A percentile compares a stretch with the other conserved stretches of the same genome.
phyloP scores from a whole-genome alignment of 148 eudicot species.

The Camellia japonica region DNA sequence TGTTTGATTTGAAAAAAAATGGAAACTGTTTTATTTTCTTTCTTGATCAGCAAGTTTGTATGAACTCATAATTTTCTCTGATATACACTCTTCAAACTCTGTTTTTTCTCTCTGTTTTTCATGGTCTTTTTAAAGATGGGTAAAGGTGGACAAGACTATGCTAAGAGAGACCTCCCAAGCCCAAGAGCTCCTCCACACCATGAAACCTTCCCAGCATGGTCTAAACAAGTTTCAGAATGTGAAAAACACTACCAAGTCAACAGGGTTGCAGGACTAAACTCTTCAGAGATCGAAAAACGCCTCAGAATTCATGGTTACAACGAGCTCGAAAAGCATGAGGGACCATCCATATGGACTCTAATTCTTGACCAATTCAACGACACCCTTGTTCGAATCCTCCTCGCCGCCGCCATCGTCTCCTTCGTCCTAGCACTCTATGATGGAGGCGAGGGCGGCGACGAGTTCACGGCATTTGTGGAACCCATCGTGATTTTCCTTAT shows the following conservation, averaged over 20 bases:
- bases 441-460: conserved; percentile 25
- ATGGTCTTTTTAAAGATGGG: conserved; percentile 15
- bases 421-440: conserved; percentile 29
- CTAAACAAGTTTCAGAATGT: conserved; percentile 26
- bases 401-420: conserved; percentile 24
- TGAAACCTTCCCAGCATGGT: conserved; percentile 21
- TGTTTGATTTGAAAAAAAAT: no score
- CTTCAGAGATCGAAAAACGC: conserved; percentile 19
- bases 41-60: not conserved
- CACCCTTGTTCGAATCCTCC: conserved; percentile 27
- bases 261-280: not conserved
- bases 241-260: conserved; percentile 9
- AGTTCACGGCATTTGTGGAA: conserved; percentile 27
- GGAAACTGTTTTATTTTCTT: no score
- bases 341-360: conserved; percentile 21
- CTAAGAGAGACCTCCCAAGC: not conserved
- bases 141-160: conserved; percentile 26
- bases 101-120: not conserved
- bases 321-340: conserved; percentile 33
- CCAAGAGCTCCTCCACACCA: not conserved
- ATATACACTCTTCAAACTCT: not conserved
- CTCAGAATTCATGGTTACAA: conserved; percentile 20
- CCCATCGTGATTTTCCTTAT: conserved; percentile 28
- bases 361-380: conserved; percentile 29
- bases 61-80: not conserved